phyloP scores from a whole-genome alignment of 805 yeast genomes.

The Candida ficus region DNA sequence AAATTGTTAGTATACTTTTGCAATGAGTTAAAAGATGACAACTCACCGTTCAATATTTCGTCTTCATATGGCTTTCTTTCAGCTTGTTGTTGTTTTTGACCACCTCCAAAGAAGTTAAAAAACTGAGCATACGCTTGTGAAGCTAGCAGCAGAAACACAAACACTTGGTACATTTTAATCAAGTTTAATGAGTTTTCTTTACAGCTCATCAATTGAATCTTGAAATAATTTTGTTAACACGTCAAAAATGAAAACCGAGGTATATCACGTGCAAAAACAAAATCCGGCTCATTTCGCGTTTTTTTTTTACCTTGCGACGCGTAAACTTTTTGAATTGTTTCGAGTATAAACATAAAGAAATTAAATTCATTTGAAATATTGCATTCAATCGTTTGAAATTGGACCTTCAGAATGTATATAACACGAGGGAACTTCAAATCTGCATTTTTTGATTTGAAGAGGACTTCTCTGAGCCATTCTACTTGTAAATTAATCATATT shows the following conservation, averaged over 20 bases:
- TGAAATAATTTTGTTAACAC: background rate
- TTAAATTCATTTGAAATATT: no score
- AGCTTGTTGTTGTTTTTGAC: conserved; percentile 35
- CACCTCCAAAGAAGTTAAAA: conserved; percentile 36
- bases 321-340: no score
- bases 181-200: no score
- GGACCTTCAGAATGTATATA: no score
- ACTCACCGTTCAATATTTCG: conserved; percentile 26
- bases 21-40: background rate
- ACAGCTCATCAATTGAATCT: background rate
- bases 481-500: conserved; percentile 76
- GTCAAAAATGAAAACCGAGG: background rate
- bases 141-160: conserved; percentile 2
- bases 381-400: no score
- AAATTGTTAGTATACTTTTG: background rate
- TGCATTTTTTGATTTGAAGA: conserved; percentile 63
- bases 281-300: background rate
- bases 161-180: background rate
- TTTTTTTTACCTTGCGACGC: background rate
- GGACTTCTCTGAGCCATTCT: conserved; percentile 82
- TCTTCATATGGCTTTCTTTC: conserved; percentile 31
- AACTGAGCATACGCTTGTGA: conserved; percentile 30
- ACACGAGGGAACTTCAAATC: conserved; percentile 61
- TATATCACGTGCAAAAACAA: no score
- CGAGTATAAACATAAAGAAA: no score